Percentiles rank a stretch among this genome's conserved stretches.
Evolutionary conservation across 1,284 basidiomycete genomes (phyloP).

Genomic region (Gomphus bonarii): DNA sequence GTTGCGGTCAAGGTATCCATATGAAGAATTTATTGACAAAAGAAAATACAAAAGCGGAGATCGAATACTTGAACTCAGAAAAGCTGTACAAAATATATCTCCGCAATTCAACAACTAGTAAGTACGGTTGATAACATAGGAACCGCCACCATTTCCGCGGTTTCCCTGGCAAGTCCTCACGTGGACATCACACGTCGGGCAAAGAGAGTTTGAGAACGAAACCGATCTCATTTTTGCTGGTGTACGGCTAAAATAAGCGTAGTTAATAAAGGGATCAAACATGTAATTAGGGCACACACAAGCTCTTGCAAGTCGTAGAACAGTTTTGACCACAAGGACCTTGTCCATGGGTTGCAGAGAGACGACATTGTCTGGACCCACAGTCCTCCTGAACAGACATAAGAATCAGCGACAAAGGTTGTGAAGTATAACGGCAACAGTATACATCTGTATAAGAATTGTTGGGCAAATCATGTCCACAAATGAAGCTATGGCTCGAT

Average conservation of each 20-base stretch:
- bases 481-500: neutral
- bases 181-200: constrained; percentile 8
- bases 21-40: too few species aligned
- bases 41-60: neutral
- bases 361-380: neutral
- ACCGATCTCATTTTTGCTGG: neutral
- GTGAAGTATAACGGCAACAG: neutral
- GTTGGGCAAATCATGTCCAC: constrained; percentile 4
- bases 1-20: neutral
- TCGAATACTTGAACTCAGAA: neutral
- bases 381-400: constrained; percentile 3
- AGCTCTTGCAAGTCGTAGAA: neutral
- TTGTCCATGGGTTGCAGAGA: neutral
- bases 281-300: neutral
- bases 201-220: neutral
- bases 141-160: neutral
- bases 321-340: constrained; percentile 2
- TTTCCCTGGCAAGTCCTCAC: neutral
- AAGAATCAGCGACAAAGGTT: neutral
- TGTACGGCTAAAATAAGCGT: neutral
- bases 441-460: neutral
- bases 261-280: neutral
- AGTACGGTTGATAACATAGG: neutral
- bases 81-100: neutral
- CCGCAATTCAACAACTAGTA: neutral